Conservation (phyloP, 2,329 filamentous ascomycete species). For the Cadophora luteo-olivacea region DNA sequence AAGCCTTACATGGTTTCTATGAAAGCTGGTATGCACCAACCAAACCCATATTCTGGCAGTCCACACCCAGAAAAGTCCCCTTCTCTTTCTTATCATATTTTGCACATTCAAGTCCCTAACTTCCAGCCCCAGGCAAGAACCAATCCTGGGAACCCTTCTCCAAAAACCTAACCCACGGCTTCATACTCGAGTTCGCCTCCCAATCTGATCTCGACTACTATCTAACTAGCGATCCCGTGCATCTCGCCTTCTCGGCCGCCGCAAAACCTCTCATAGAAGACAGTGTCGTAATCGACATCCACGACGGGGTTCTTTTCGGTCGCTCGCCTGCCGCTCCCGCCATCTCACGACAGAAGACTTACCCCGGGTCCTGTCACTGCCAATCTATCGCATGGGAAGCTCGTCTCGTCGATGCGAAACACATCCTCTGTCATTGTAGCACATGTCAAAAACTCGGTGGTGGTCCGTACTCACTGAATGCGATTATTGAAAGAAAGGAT, state of each 20-base stretch:
- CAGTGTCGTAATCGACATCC: slow-evolving; percentile 19
- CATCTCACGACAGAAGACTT: background rate
- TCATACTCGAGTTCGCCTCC: slow-evolving; percentile 17
- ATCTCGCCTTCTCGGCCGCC: slow-evolving; percentile 14
- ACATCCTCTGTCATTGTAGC: background rate
- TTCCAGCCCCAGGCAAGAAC: slow-evolving; percentile 10
- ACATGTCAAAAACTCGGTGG: background rate
- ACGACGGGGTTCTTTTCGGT: slow-evolving; percentile 20
- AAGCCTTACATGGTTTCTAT: slow-evolving; percentile 9
- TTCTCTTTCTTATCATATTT: too few relatives aligned
- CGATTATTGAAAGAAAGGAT: background rate
- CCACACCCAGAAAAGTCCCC: too few relatives aligned
- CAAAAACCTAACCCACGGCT: slow-evolving; percentile 19
- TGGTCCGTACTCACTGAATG: background rate
- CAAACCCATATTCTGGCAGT: too few relatives aligned
- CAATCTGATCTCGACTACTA: slow-evolving; percentile 20
- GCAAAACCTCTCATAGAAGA: slow-evolving; percentile 22
- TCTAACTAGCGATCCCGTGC: slow-evolving; percentile 17
- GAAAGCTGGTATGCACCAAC: background rate
- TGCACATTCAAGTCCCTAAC: too few relatives aligned
- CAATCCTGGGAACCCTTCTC: slow-evolving; percentile 19
- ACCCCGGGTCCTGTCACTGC: background rate
- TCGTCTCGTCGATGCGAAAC: background rate
- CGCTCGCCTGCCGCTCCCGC: background rate
- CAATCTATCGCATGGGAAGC: background rate